Evolutionary conservation across 768 basidiomycete species (phyloP).

Genomic region (Russula ochroleuca): DNA sequence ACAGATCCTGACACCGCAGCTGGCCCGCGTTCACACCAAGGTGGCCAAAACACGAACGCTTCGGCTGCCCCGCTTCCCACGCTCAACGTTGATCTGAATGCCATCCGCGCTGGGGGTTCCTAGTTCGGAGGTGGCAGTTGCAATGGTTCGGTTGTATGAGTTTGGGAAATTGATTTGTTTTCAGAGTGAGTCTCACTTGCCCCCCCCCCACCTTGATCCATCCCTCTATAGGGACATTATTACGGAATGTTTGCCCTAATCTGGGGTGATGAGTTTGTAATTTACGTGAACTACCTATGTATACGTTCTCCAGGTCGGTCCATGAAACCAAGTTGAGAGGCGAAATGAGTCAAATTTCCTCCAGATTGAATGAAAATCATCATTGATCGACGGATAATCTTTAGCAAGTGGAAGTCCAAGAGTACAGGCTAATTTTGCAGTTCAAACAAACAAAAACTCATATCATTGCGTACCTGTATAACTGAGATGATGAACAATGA

Average conservation of each 20-base stretch:
- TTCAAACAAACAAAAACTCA: too few species aligned
- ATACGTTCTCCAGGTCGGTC: too few species aligned
- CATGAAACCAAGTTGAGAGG: too few species aligned
- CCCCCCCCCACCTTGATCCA: neutral
- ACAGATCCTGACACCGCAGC: neutral
- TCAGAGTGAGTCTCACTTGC: too few species aligned
- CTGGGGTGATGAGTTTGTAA: neutral
- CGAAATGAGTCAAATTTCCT: too few species aligned
- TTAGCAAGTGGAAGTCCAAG: too few species aligned
- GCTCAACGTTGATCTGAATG: constrained; percentile 3
- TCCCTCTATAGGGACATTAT: neutral
- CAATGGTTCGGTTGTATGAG: neutral
- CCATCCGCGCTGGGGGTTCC: neutral
- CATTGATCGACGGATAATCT: too few species aligned
- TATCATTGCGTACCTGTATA: too few species aligned
- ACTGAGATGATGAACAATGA: too few species aligned
- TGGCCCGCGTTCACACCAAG: neutral
- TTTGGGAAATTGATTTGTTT: neutral
- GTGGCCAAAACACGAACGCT: neutral
- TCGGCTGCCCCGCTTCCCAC: neutral
- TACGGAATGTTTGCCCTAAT: neutral
- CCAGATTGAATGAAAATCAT: too few species aligned
- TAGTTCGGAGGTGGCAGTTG: neutral
- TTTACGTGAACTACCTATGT: too few species aligned
- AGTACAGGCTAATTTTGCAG: too few species aligned